Percentiles rank a stretch among this genome's conserved stretches.
Evolutionary conservation across 2,329 filamentous ascomycete species (phyloP).

Genomic region (Trichoderma koningiopsis): DNA sequence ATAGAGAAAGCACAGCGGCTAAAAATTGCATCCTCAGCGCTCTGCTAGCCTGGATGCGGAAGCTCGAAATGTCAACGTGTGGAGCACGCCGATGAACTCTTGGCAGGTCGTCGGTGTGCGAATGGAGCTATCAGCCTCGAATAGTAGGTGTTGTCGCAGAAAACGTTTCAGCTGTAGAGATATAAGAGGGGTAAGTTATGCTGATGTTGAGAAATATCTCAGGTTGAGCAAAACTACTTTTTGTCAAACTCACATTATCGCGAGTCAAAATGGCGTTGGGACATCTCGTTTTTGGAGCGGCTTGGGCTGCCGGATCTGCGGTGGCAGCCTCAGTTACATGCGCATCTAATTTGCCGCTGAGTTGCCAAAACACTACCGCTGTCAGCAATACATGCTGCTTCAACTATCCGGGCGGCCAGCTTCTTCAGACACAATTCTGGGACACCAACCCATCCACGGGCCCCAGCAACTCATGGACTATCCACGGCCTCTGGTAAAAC

Average conservation of each 20-base stretch:
- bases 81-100: conserved; percentile 6
- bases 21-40: background rate
- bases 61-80: background rate
- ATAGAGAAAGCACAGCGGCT: background rate
- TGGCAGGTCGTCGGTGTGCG: background rate
- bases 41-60: conserved; percentile 8
- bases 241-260: background rate
- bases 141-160: background rate
- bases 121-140: background rate
- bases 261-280: conserved; percentile 3
- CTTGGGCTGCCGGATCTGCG: background rate
- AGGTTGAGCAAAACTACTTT: background rate
- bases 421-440: conserved; percentile 78
- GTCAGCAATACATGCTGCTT: conserved; percentile 71
- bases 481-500: conserved; percentile 66
- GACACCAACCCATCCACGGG: conserved; percentile 66
- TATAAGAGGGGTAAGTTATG: background rate
- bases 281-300: background rate
- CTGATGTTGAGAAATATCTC: background rate
- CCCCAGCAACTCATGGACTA: conserved; percentile 68
- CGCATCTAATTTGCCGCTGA: conserved; percentile 45
- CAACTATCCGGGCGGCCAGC: conserved; percentile 65
- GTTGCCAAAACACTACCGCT: conserved; percentile 63
- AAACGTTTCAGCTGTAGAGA: background rate
- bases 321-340: conserved; percentile 4